phyloP scores from a whole-genome alignment of 805 yeast species.

The Alloascoidea hylecoeti region DNA sequence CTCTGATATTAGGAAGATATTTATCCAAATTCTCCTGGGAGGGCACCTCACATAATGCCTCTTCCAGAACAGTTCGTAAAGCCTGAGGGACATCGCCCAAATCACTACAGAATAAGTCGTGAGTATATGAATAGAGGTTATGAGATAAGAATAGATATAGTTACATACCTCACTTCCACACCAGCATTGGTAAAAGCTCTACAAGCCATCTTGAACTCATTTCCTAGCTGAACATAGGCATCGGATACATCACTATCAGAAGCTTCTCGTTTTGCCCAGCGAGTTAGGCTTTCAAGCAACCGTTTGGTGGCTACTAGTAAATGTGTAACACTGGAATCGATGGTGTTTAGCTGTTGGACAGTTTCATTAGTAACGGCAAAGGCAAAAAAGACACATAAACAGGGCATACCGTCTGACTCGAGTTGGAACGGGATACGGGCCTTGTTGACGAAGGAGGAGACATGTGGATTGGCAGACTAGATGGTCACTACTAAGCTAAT shows the following conservation, averaged over 20 bases:
- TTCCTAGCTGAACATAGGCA: constrained; percentile 84
- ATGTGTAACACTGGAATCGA: constrained; percentile 67
- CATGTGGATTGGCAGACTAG: no score
- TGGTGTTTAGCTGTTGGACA: constrained; percentile 36
- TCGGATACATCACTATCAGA: constrained; percentile 78
- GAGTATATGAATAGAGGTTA: no score
- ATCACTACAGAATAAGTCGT: constrained; percentile 37
- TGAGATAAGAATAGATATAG: background rate
- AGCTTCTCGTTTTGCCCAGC: constrained; percentile 79
- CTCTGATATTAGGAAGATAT: constrained; percentile 74
- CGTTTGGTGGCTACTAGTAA: constrained; percentile 82
- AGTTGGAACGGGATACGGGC: no score
- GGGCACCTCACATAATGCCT: constrained; percentile 74
- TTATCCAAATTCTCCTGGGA: constrained; percentile 69
- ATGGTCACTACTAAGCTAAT: no score
- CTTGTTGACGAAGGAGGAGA: no score
- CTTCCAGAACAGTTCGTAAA: constrained; percentile 67
- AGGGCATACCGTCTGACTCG: no score
- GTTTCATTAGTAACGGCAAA: background rate
- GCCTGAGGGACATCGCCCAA: constrained; percentile 85
- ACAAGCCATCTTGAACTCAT: constrained; percentile 80
- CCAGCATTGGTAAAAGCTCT: constrained; percentile 70
- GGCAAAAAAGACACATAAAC: no score
- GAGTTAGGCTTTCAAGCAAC: constrained; percentile 70
- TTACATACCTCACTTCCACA: constrained; percentile 39